A percentile compares a stretch with the other conserved stretches of the same genome.
These are phyloP conservation scores for Mycena floridula DNA, from an alignment of 768 basidiomycete genomes.

Conservation along the genomic window DNA sequence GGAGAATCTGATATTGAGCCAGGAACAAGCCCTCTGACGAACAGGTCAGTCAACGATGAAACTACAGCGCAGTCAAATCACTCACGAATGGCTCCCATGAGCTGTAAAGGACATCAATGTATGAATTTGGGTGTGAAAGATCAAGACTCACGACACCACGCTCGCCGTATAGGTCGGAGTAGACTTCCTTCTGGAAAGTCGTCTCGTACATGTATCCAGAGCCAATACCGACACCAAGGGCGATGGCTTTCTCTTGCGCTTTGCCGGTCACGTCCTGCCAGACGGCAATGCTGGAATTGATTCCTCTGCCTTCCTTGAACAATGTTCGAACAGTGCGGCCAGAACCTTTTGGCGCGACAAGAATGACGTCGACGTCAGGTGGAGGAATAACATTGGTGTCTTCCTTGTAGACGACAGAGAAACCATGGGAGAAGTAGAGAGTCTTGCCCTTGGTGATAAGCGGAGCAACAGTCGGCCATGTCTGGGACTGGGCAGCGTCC, in stretches of 20 bases:
- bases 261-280: conserved; percentile 98
- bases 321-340: conserved; percentile 98
- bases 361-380: conserved; percentile 93
- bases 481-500: conserved; percentile 97
- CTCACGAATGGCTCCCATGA: conserved; percentile 95
- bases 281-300: conserved; percentile 92
- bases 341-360: conserved; percentile 98
- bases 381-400: conserved; percentile 94
- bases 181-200: conserved; percentile 99
- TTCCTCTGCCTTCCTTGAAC: conserved; percentile 99
- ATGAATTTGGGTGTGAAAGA: neutral
- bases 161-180: conserved; percentile 98
- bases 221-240: conserved; percentile 89
- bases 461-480: conserved; percentile 85
- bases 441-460: conserved; percentile 99
- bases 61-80: conserved; percentile 8
- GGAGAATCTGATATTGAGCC: conserved; percentile 97
- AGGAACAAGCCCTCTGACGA: conserved; percentile 90
- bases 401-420: conserved; percentile 97
- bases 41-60: conserved; percentile 3
- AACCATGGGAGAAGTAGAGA: conserved; percentile 99
- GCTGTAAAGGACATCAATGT: conserved; percentile 34
- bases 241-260: conserved; percentile 95
- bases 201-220: conserved; percentile 99
- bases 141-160: conserved; percentile 85